Percentiles rank a stretch among this genome's conserved stretches.
phyloP scores from a whole-genome alignment of 2,329 filamentous ascomycete species.

The Xylaria sp. region DNA sequence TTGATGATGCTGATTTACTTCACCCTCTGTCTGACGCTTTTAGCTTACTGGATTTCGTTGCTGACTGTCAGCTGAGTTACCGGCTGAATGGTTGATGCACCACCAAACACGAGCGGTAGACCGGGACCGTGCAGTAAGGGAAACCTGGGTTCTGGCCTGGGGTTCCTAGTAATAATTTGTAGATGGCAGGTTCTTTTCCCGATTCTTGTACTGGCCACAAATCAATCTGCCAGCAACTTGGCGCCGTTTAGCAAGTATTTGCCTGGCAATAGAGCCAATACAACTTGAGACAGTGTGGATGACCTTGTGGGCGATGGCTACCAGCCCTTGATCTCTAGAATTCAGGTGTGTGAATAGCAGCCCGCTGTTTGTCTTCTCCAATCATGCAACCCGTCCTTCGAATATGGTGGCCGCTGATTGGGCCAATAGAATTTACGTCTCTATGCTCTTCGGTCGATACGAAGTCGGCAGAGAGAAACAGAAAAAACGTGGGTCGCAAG shows the following conservation, averaged over 20 bases:
- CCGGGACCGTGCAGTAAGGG: slow-evolving; percentile 40
- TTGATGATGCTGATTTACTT: slow-evolving; percentile 13
- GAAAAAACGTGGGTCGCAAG: slow-evolving; percentile 32
- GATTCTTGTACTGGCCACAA: slow-evolving; percentile 14
- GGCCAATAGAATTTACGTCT: slow-evolving; percentile 25
- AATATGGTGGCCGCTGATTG: slow-evolving; percentile 29
- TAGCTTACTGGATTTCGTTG: slow-evolving; percentile 31
- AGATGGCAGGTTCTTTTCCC: slow-evolving; percentile 5
- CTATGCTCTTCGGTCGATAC: slow-evolving; percentile 29
- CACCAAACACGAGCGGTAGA: slow-evolving; percentile 40
- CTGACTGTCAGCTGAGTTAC: slow-evolving; percentile 45
- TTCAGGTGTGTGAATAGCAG: slow-evolving; percentile 18
- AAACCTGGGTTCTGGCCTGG: slow-evolving; percentile 31
- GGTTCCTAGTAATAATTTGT: slow-evolving; percentile 25
- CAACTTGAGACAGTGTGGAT: slow-evolving; percentile 10
- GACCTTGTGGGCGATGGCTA: slow-evolving; percentile 9
- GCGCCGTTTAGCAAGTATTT: background rate
- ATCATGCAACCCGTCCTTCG: slow-evolving; percentile 20
- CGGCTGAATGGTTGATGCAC: slow-evolving; percentile 44
- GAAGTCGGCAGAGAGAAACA: slow-evolving; percentile 24
- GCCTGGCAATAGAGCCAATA: slow-evolving; percentile 6
- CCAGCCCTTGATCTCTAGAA: slow-evolving; percentile 6
- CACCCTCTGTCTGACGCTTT: slow-evolving; percentile 21
- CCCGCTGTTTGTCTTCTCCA: slow-evolving; percentile 26
- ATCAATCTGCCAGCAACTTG: slow-evolving; percentile 18